These are phyloP conservation scores for Musa balbisiana DNA, from an alignment of 202 grass and related monocot species.

Conservation along the genomic window DNA sequence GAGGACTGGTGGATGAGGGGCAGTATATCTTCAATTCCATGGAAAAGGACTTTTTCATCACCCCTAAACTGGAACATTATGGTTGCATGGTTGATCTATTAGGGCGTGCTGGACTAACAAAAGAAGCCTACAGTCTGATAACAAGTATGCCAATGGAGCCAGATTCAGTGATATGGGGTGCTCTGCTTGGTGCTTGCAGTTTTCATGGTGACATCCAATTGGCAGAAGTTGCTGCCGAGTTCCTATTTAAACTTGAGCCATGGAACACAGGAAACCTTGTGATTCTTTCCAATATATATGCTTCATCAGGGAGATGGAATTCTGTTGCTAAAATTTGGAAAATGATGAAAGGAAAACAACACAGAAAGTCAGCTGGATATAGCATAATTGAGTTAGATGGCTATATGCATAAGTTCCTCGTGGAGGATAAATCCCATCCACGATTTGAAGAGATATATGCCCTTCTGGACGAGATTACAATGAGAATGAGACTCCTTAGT, in stretches of 20 bases:
- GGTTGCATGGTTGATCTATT: conserved; percentile 30
- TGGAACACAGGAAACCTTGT: conserved; percentile 27
- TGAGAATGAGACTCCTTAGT: conserved; percentile 36
- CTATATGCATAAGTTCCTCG: conserved; percentile 55
- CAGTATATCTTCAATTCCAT: conserved; percentile 18
- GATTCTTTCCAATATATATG: conserved; percentile 29
- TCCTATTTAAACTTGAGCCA: conserved; percentile 25
- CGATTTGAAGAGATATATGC: conserved; percentile 46
- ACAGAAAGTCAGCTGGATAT: conserved; percentile 69
- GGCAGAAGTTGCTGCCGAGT: conserved; percentile 19
- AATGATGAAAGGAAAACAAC: conserved; percentile 49
- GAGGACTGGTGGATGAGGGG: conserved; percentile 20
- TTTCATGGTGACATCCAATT: conserved; percentile 26
- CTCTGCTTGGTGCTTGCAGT: conserved; percentile 27
- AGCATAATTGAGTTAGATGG: conserved; percentile 58
- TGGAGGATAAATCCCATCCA: conserved; percentile 51
- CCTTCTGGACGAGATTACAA: conserved; percentile 39
- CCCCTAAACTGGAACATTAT: conserved; percentile 26
- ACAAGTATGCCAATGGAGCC: conserved; percentile 32
- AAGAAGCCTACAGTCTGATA: conserved; percentile 27
- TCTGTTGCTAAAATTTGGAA: conserved; percentile 51
- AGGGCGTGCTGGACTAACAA: conserved; percentile 14
- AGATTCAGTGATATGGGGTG: conserved; percentile 31
- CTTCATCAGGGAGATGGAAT: conserved; percentile 22
- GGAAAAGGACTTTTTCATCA: conserved; percentile 13